Base-by-base conservation (phyloP, 441 rosid species). In the Arabidopsis lyrata region DNA sequence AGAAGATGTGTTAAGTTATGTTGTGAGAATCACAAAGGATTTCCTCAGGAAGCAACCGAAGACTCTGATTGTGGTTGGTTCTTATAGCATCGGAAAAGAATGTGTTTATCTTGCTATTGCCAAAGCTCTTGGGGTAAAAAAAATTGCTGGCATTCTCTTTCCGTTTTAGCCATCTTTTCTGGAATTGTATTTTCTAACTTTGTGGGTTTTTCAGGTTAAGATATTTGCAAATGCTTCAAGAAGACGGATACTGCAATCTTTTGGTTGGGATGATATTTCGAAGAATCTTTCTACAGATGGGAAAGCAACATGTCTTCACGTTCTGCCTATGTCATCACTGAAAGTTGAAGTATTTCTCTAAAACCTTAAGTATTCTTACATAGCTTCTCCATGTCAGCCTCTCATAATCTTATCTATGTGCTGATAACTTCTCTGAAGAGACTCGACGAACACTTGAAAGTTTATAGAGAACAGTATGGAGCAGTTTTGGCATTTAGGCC, bases 1-100 rank as follows among this genome's bases (percentile, higher is more conserved):
- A 85, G 93, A 89, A 76, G 90, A 86, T 69, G 97, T 88, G 14
- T 74, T 89, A 49, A 81, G 66, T 68, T 86, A 83, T 75, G 90
- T 88, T 31, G 87, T 90, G 58, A 74, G 81, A 78, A 68, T 87
- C 75, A 68, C 97, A 3, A 86, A 80, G 56, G 83, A 80, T 48
- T 81, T 72, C 73, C 86, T 92, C 32, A 83, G 79, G 79, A 84
- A 58, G 80, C 95, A 86, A 50, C 93, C 93, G 2, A 85, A 77
- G 83, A 88, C 97, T 15, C 87, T 92, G 58, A 77, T 89, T 74
- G 85, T 88, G 49, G 93, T 87, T 18, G 95, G 95, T 55, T 90
- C 97, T 20, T 91, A 91, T 74, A 89, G 91, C 82, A 89, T 88
- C 29, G 95, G 97, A 2, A 89, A 91, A 84, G 93, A 91, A 79